Base-by-base conservation (phyloP, 2,329 filamentous ascomycete species). In the Talaromyces piceae region DNA sequence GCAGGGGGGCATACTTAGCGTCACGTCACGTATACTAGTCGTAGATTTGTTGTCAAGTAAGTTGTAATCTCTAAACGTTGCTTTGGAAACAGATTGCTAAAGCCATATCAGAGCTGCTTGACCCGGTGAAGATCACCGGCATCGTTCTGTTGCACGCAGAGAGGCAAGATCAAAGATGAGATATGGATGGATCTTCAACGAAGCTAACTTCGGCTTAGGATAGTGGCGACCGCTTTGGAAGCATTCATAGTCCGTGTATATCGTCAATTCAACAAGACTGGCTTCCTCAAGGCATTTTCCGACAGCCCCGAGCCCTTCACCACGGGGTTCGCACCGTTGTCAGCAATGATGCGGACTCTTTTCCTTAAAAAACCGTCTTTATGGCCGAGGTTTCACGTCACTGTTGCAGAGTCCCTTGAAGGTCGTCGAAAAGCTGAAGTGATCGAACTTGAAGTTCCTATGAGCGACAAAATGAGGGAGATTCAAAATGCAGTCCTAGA, bases 401-500 rank as follows among this genome's bases (percentile, higher is more conserved):
- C 87, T 0, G 90, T 98, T 5, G 90, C 91, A 0, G 83, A 89
- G 60, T 89, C 90, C 2, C 76, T 98, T 2, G 93, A 98, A 68
- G 91, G 91, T 8, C 88, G 87, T 66, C 86, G 87, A 63, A 95
- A 91, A 65, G 91, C 93, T 4, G 93, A 98, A 69, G 93, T 98
- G 43, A 95, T 98, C 57, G 93, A 98, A 70, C 77, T 97, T 22
- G 93, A 96, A 68, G 87, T 98, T 4, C 86, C 88, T 25, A 97
- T 98, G 91, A 95, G 89, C 4, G 88, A 95, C 31, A 80, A 83
- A 46, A 98, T 98, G 93, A 81, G 80, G 54, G 84, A 90, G 39
- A 96, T 98, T 37, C 93, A 98, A 64, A 91, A 88, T 57, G 91
- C 93, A 23, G 86, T 97, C 54, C 81, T 98, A 69, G 91, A 97